phyloP scores from a whole-genome alignment of 768 basidiomycete genomes.

The Leccinum aurantiacum region DNA sequence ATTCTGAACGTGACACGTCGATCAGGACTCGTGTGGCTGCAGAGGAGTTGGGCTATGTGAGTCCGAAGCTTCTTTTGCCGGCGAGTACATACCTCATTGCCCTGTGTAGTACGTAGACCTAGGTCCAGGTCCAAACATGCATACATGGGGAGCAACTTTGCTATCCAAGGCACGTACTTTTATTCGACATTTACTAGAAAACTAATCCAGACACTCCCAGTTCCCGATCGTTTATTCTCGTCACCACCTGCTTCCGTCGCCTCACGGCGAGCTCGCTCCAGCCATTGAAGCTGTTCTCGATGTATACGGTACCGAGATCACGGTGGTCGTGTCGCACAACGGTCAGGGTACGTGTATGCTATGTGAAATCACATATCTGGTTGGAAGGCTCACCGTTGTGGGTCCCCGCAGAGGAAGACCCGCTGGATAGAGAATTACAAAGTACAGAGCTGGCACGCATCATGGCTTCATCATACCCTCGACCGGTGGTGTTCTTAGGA shows the following conservation, averaged over 20 bases:
- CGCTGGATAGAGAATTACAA: constrained; percentile 85
- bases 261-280: constrained; percentile 81
- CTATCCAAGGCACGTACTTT: constrained; percentile 61
- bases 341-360: constrained; percentile 69
- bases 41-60: constrained; percentile 79
- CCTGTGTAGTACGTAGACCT: constrained; percentile 72
- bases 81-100: constrained; percentile 4
- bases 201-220: constrained; percentile 34
- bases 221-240: constrained; percentile 87
- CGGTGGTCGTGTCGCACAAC: constrained; percentile 87
- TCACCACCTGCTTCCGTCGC: constrained; percentile 87
- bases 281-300: constrained; percentile 87
- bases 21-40: constrained; percentile 69
- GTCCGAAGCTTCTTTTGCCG: constrained; percentile 25
- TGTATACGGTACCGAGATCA: constrained; percentile 72
- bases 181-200: not conserved
- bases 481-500: constrained; percentile 77
- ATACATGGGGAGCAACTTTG: constrained; percentile 87
- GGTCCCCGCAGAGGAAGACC: constrained; percentile 68
- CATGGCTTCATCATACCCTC: constrained; percentile 66
- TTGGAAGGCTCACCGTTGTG: not conserved
- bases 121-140: constrained; percentile 83
- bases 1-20: constrained; percentile 4
- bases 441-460: constrained; percentile 77
- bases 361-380: not conserved